A percentile compares a stretch with the other conserved stretches of the same genome.
Evolutionary conservation across 768 basidiomycete genomes (phyloP).

Genomic region (Roridomyces roridus): DNA sequence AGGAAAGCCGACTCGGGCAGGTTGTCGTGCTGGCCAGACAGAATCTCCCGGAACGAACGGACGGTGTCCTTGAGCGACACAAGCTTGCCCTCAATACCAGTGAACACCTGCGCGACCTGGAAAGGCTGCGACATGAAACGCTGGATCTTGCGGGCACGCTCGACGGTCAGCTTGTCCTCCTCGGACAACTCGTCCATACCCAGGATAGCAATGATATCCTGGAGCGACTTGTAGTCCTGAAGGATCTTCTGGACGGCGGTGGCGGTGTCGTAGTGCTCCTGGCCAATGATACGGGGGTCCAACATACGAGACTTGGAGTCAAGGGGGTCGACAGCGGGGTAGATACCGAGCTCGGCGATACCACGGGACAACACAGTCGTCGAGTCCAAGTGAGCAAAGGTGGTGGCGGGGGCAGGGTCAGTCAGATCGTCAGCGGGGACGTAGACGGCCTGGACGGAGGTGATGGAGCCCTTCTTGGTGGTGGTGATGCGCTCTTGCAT

Average conservation of each 20-base stretch:
- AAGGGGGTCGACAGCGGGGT: slow-evolving; percentile 99
- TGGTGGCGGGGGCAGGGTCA: slow-evolving; percentile 99
- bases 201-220: slow-evolving; percentile 99
- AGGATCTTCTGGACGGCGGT: slow-evolving; percentile 98
- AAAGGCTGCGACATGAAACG: slow-evolving; percentile 99
- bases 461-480: slow-evolving; percentile 99
- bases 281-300: slow-evolving; percentile 96
- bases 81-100: slow-evolving; percentile 97
- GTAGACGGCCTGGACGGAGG: slow-evolving; percentile 99
- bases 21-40: slow-evolving; percentile 84
- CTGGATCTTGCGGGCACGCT: slow-evolving; percentile 98
- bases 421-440: slow-evolving; percentile 99
- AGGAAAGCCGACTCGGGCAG: slow-evolving; percentile 98
- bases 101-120: slow-evolving; percentile 99
- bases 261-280: slow-evolving; percentile 95
- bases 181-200: slow-evolving; percentile 99
- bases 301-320: slow-evolving; percentile 99
- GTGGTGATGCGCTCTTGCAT: slow-evolving; percentile 99
- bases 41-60: slow-evolving; percentile 98
- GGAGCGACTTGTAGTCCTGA: slow-evolving; percentile 95
- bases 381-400: slow-evolving; percentile 99
- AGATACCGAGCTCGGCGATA: slow-evolving; percentile 99
- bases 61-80: slow-evolving; percentile 96
- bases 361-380: slow-evolving; percentile 99
- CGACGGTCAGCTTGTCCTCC: slow-evolving; percentile 99